Base-by-base conservation (phyloP, 371 early-diverging fungal genomes). In the Dichotomocladium elegans region DNA sequence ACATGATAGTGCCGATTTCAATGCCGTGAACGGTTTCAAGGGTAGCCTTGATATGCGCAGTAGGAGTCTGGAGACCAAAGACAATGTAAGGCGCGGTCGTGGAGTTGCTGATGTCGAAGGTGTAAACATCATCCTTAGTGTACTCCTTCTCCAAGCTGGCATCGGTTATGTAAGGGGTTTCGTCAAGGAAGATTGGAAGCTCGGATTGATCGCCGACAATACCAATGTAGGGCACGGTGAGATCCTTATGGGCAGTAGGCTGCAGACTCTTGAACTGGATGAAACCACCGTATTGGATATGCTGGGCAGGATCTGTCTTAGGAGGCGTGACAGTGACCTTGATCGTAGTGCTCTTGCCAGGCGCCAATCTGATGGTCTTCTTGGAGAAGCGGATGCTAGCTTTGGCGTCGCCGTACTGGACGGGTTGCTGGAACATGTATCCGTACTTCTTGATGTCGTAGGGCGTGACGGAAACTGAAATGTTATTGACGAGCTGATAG, bases 211-310 rank as follows among this genome's bases (percentile, higher is more conserved):
- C 59, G 8, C 82, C 83, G 47, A 68, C 68, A 26, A 79, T 34
- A 50, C 80, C 83, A 40, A 74, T 61, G 60, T 81, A 83, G 25
- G 83, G 83, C 3, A 83, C 51, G 14, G 46, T 41, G 19, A 61
- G 35, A 40, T 60, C 55, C 37, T 44, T 50, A 21, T 47, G 22
- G 33, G 4, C 25, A 7, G 24, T 35, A 15, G n/a, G 29, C 0
- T 24, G 0, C 8, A 24, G 35, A 29, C 35, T 45, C 54, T 59
- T 56, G 60, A 64, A 57, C 37, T 64, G 57, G 45, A 64, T 47
- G 28, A 29, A 67, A 25, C 68, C 68, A 40, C 68, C 68, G 47
- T 67, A 67, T 51, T 60, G 57, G 40, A 63, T 55, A 41, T 63
- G 63, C n/a, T 57, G 28, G 17, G 46, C 47, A 28, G 53, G 57